Conservation (phyloP, 2,329 filamentous ascomycete species). For the Neopestalotiopsis clavispora region DNA sequence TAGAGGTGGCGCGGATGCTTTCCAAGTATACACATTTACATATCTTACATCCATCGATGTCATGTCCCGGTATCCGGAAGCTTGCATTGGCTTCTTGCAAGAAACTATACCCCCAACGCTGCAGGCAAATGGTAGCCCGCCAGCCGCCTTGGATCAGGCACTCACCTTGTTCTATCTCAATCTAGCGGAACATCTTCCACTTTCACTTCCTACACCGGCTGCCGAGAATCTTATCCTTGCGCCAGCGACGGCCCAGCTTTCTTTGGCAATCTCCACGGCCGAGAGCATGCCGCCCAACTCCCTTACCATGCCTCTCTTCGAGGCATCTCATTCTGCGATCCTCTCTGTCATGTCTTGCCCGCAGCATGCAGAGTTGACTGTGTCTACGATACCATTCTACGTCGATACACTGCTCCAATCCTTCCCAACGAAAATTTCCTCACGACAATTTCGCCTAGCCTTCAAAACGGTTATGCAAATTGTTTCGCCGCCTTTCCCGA, state of each 20-base stretch:
- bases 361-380: slow-evolving; percentile 73
- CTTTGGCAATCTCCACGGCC: slow-evolving; percentile 35
- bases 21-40: slow-evolving; percentile 85
- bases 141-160: slow-evolving; percentile 64
- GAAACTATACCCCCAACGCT: slow-evolving; percentile 56
- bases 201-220: slow-evolving; percentile 67
- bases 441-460: slow-evolving; percentile 86
- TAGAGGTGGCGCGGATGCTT: slow-evolving; percentile 72
- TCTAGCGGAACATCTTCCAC: slow-evolving; percentile 80
- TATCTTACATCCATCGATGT: slow-evolving; percentile 84
- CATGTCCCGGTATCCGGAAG: slow-evolving; percentile 70
- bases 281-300: slow-evolving; percentile 41
- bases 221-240: slow-evolving; percentile 77
- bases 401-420: slow-evolving; percentile 79
- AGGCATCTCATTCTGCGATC: slow-evolving; percentile 83
- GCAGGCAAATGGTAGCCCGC: slow-evolving; percentile 63
- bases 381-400: slow-evolving; percentile 79
- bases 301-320: slow-evolving; percentile 69
- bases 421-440: slow-evolving; percentile 78
- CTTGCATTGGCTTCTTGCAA: slow-evolving; percentile 70
- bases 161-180: slow-evolving; percentile 91
- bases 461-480: slow-evolving; percentile 86
- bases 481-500: slow-evolving; percentile 77
- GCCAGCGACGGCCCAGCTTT: slow-evolving; percentile 76
- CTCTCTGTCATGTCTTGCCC: slow-evolving; percentile 82